Evolutionary conservation across 805 yeast species (phyloP).

Genomic region (Kodamaea laetipori): DNA sequence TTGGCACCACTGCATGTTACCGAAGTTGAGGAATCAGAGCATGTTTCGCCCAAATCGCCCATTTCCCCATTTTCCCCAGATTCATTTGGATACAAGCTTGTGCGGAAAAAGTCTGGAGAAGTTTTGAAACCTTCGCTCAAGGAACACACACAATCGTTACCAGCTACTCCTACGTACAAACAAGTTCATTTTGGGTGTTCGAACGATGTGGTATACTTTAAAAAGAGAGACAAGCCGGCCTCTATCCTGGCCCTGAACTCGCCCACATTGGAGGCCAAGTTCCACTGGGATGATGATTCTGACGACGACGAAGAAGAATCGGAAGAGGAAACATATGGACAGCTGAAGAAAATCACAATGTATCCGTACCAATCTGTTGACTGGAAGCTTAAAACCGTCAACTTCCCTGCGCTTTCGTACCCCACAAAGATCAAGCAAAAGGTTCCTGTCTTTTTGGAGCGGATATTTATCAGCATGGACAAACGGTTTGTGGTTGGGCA

Average conservation of each 20-base stretch:
- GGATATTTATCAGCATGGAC: slow-evolving; percentile 59
- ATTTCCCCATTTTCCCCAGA: slow-evolving; percentile 1
- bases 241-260: slow-evolving; percentile 71
- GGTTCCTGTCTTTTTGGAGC: slow-evolving; percentile 61
- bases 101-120: slow-evolving; percentile 89
- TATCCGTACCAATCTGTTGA: slow-evolving; percentile 20
- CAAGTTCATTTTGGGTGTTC: slow-evolving; percentile 80
- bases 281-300: slow-evolving; percentile 10
- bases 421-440: slow-evolving; percentile 44
- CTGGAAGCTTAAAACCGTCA: slow-evolving; percentile 48
- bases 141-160: slow-evolving; percentile 41
- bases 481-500: slow-evolving; percentile 65
- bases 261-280: slow-evolving; percentile 37
- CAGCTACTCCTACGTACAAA: slow-evolving; percentile 58
- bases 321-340: slow-evolving; percentile 12
- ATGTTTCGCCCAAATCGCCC: not conserved
- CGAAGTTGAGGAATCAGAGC: not conserved
- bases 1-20: slow-evolving; percentile 3
- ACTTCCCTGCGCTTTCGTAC: slow-evolving; percentile 50
- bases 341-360: slow-evolving; percentile 6
- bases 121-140: slow-evolving; percentile 74
- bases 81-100: slow-evolving; percentile 35
- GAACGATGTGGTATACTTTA: slow-evolving; percentile 70
- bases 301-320: slow-evolving; percentile 17
- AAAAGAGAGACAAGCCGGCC: slow-evolving; percentile 70